These are phyloP conservation scores for Geoglossum cookeanum DNA, from an alignment of 2,329 filamentous ascomycete species.

Conservation along the genomic window DNA sequence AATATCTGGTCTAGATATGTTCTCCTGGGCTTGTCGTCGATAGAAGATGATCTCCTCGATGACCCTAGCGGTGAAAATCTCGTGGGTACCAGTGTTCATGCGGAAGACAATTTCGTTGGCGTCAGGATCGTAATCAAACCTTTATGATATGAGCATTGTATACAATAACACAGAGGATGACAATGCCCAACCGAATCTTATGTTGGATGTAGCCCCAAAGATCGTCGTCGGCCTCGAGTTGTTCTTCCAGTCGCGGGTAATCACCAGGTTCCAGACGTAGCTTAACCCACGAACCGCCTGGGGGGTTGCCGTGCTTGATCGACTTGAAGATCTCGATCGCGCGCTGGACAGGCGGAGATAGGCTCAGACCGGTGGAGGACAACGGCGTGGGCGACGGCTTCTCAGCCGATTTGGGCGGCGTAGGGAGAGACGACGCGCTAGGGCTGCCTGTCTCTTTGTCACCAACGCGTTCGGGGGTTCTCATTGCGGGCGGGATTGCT, in stretches of 20 bases:
- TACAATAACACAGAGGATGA: background rate
- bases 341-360: background rate
- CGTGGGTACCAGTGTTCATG: background rate
- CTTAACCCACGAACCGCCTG: background rate
- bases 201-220: constrained; percentile 9
- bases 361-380: background rate
- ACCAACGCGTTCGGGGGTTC: background rate
- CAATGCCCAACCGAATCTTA: constrained; percentile 9
- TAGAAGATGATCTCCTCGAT: background rate
- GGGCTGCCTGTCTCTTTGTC: background rate
- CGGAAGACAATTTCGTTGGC: background rate
- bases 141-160: background rate
- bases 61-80: background rate
- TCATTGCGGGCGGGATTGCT: background rate
- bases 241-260: constrained; percentile 4
- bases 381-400: background rate
- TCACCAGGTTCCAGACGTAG: background rate
- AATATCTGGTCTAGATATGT: background rate
- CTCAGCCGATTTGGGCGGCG: background rate
- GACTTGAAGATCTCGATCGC: background rate
- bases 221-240: constrained; percentile 7
- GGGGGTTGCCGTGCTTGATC: no score
- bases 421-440: background rate
- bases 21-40: background rate
- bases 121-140: background rate